phyloP scores from a whole-genome alignment of 1,284 basidiomycete genomes.

The Wallemia hederae region DNA sequence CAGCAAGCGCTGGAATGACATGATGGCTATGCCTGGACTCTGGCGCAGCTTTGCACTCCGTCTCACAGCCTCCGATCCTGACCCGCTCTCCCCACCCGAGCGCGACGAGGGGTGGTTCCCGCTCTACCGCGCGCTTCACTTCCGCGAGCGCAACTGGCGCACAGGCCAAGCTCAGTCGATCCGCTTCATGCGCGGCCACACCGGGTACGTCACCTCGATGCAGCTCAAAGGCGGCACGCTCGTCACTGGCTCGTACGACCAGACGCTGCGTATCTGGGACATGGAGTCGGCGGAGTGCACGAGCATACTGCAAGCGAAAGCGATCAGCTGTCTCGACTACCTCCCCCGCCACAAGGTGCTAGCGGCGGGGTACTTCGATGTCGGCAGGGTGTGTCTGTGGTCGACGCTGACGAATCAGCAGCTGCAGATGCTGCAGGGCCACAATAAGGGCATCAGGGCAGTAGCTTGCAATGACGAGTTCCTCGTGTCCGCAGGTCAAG shows the following conservation, averaged over 20 bases:
- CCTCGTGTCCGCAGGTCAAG: slow-evolving; percentile 61
- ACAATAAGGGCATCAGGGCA: slow-evolving; percentile 32
- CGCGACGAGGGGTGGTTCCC: slow-evolving; percentile 45
- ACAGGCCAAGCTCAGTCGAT: slow-evolving; percentile 44
- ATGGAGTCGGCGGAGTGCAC: slow-evolving; percentile 47
- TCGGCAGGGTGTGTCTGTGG: slow-evolving; percentile 39
- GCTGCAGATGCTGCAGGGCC: slow-evolving; percentile 49
- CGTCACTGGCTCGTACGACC: slow-evolving; percentile 67
- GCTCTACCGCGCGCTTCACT: slow-evolving; percentile 48
- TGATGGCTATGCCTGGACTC: slow-evolving; percentile 36
- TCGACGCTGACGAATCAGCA: slow-evolving; percentile 48
- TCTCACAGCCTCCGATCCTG: slow-evolving; percentile 42
- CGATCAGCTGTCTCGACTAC: slow-evolving; percentile 69
- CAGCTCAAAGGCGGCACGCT: slow-evolving; percentile 34
- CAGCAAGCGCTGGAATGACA: slow-evolving; percentile 33
- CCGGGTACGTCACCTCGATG: slow-evolving; percentile 60
- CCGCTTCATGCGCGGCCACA: slow-evolving; percentile 49
- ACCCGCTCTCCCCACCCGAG: slow-evolving; percentile 29
- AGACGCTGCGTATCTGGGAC: slow-evolving; percentile 53
- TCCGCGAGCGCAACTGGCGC: slow-evolving; percentile 58
- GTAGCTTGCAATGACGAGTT: slow-evolving; percentile 57
- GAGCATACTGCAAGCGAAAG: slow-evolving; percentile 41
- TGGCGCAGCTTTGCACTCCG: slow-evolving; percentile 47
- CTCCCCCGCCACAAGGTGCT: slow-evolving; percentile 58
- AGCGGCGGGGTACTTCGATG: slow-evolving; percentile 70